Percentiles rank a stretch among this genome's conserved stretches.
Evolutionary conservation across 1,284 basidiomycete genomes (phyloP).

Genomic region (Fomitopsis pinicola): DNA sequence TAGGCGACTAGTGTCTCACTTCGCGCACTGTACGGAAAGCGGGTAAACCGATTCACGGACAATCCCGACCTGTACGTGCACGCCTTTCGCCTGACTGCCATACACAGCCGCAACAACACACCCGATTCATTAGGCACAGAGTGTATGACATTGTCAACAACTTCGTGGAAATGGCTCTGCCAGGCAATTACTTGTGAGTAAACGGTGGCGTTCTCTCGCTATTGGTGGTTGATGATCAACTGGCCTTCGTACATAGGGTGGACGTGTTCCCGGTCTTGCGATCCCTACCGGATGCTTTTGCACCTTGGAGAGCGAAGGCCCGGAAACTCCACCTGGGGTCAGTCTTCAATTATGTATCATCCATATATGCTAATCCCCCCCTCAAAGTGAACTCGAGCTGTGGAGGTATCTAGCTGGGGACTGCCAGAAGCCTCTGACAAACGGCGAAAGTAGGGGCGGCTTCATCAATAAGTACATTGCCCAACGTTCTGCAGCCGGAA

Average conservation of each 20-base stretch:
- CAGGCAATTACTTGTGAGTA: slow-evolving; percentile 6
- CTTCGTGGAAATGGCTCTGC: not conserved
- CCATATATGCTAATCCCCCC: no score
- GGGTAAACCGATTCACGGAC: slow-evolving; percentile 1
- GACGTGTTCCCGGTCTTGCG: slow-evolving; percentile 26
- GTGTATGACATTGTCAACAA: slow-evolving; percentile 6
- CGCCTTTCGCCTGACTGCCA: no score
- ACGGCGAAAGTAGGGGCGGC: not conserved
- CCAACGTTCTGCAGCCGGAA: slow-evolving; percentile 20
- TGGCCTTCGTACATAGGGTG: slow-evolving; percentile 12
- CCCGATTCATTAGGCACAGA: not conserved
- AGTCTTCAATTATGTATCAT: not conserved
- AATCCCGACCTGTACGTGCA: slow-evolving; percentile 3
- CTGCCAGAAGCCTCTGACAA: not conserved
- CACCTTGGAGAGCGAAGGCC: slow-evolving; percentile 1
- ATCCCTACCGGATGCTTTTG: not conserved
- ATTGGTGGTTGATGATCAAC: no score
- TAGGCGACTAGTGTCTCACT: slow-evolving; percentile 5
- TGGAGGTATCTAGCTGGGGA: slow-evolving; percentile 21
- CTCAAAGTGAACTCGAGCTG: slow-evolving; percentile 19
- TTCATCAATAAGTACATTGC: slow-evolving; percentile 16
- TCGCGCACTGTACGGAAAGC: slow-evolving; percentile 3
- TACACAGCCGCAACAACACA: no score
- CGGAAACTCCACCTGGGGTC: slow-evolving; percentile 27
- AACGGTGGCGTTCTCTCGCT: not conserved